Conservation (phyloP, 352 stramenopile species). For the Phytophthora europaea region DNA sequence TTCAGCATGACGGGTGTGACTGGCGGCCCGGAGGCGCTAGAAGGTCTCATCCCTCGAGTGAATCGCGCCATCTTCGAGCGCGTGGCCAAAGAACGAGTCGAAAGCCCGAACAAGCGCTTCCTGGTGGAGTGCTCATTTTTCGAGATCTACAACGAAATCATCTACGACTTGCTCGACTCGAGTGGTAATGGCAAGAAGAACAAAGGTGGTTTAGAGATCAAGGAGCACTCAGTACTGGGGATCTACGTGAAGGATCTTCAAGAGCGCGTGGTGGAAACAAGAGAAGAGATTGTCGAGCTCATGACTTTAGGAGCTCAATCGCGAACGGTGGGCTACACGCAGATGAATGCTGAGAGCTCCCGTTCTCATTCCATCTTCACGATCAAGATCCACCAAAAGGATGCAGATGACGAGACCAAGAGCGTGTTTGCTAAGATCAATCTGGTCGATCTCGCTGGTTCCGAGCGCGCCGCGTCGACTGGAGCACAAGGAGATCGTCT, state of each 20-base stretch:
- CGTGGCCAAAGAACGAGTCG: slow-evolving; percentile 68
- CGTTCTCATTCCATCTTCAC: slow-evolving; percentile 97
- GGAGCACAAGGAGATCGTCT: slow-evolving; percentile 91
- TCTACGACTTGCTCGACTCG: slow-evolving; percentile 94
- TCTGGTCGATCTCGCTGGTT: slow-evolving; percentile 95
- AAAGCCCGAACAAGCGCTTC: slow-evolving; percentile 85
- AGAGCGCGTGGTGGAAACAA: slow-evolving; percentile 88
- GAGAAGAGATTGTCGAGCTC: slow-evolving; percentile 87
- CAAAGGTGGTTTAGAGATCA: slow-evolving; percentile 93
- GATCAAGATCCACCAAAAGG: slow-evolving; percentile 96
- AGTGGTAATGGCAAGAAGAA: slow-evolving; percentile 89
- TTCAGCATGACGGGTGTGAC: slow-evolving; percentile 90
- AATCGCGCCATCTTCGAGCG: slow-evolving; percentile 93
- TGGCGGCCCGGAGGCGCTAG: slow-evolving; percentile 59
- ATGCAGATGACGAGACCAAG: slow-evolving; percentile 82
- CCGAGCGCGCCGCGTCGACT: slow-evolving; percentile 92
- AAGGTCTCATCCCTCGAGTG: slow-evolving; percentile 93
- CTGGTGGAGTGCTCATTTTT: slow-evolving; percentile 95
- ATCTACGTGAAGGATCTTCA: slow-evolving; percentile 96
- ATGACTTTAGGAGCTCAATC: slow-evolving; percentile 78
- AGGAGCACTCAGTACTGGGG: slow-evolving; percentile 94
- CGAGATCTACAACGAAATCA: slow-evolving; percentile 98
- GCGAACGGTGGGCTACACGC: slow-evolving; percentile 85
- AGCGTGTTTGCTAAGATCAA: slow-evolving; percentile 96
- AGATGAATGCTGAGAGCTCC: slow-evolving; percentile 95